phyloP scores from a whole-genome alignment of 257 asterid species.

The Nicotiana benthamiana region DNA sequence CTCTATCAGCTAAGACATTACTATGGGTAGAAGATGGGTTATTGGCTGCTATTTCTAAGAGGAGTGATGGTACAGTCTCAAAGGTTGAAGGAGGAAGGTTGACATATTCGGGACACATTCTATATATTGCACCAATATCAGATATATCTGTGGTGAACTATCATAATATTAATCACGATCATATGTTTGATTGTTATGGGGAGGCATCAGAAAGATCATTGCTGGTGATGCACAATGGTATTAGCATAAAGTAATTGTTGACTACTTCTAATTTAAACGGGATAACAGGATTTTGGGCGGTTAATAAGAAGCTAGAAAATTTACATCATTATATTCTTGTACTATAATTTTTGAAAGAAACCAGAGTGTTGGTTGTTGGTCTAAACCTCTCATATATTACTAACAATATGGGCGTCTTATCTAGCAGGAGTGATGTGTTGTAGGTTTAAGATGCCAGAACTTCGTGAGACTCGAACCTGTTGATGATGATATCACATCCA shows the following conservation, averaged over 20 bases:
- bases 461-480: constrained; percentile 66
- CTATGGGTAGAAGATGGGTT: constrained; percentile 77
- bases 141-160: constrained; percentile 70
- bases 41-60: constrained; percentile 64
- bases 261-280: constrained; percentile 78
- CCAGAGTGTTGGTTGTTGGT: constrained; percentile 87
- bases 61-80: constrained; percentile 86
- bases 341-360: constrained; percentile 80
- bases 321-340: constrained; percentile 71
- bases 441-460: constrained; percentile 56
- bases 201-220: constrained; percentile 80
- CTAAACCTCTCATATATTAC: constrained; percentile 78
- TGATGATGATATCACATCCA: constrained; percentile 45
- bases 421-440: constrained; percentile 64
- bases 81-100: constrained; percentile 59
- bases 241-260: constrained; percentile 72
- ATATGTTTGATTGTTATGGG: constrained; percentile 91
- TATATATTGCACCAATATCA: constrained; percentile 74
- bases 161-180: constrained; percentile 60
- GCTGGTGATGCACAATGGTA: constrained; percentile 77
- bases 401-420: constrained; percentile 64
- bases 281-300: constrained; percentile 75
- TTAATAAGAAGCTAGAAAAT: constrained; percentile 57
- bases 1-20: constrained; percentile 55
- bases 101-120: constrained; percentile 54